A percentile compares a stretch with the other conserved stretches of the same genome.
Conservation (phyloP, 306 rosid species). For the Alnus glutinosa region DNA sequence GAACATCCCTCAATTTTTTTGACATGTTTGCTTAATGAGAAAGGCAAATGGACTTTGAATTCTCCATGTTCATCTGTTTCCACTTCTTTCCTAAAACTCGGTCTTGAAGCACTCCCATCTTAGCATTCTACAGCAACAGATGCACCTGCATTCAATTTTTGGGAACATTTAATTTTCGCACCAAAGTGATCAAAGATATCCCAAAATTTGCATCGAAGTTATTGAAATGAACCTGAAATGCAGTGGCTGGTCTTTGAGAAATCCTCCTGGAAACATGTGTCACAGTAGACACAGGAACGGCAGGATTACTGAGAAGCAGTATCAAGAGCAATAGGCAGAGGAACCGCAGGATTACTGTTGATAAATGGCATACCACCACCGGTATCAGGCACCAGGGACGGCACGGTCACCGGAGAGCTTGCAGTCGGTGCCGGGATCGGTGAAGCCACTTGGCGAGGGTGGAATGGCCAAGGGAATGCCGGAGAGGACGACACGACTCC, state of each 20-base stretch:
- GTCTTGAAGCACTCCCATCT: constrained; percentile 33
- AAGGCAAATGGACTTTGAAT: constrained; percentile 68
- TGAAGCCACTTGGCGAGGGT: constrained; percentile 56
- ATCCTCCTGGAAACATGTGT: constrained; percentile 62
- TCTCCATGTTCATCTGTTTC: constrained; percentile 68
- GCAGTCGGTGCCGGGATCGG: constrained; percentile 52
- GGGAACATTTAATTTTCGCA: not conserved
- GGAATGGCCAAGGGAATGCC: constrained; percentile 80
- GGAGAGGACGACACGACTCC: constrained; percentile 62
- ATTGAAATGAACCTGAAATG: constrained; percentile 61
- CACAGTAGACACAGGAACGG: constrained; percentile 54
- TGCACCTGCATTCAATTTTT: constrained; percentile 54
- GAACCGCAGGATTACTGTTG: constrained; percentile 96
- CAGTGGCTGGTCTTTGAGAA: constrained; percentile 52
- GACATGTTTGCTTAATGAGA: constrained; percentile 51
- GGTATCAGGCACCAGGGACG: constrained; percentile 54
- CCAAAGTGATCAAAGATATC: not conserved
- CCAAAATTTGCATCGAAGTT: not conserved
- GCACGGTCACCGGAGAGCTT: constrained; percentile 50
- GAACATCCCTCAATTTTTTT: constrained; percentile 62
- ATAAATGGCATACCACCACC: constrained; percentile 75
- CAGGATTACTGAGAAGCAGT: too few species aligned
- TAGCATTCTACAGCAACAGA: constrained; percentile 75
- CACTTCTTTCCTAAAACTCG: constrained; percentile 51
- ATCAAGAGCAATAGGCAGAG: constrained; percentile 65